Base-by-base conservation (phyloP, 169 alveolate genomes). In the Plasmodium vinckei region DNA sequence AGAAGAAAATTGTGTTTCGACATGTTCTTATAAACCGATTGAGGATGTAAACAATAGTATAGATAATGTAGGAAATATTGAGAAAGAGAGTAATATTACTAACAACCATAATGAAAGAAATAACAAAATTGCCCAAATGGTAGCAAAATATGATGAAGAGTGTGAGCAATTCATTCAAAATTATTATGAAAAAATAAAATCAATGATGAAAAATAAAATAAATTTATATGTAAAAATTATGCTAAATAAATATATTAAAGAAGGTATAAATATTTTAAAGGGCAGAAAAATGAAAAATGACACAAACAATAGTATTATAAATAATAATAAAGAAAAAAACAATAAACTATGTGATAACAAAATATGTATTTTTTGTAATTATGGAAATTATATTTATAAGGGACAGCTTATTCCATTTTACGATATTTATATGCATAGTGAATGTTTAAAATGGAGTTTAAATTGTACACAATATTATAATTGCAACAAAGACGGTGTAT, bases 381-480 rank as follows among this genome's bases (percentile, higher is more conserved):
- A 61, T 47, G 82, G 84, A 13, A 56, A 79, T 60, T 79, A 79
- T 47, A 12, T 89, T 60, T 72, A 86, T 61, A 72, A 93, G 39
- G 95, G 95, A 60, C 71, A 86, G 23, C 42, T 92, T 71, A 47
- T 92, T 4, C 95, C 95, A n/a, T 92, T 92, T 89, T 87, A 93
- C 51, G 91, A 92, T 69, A 89, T 92, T 9, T 89, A 60, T 77
- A 63, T 92, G 21, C 95, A 92, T 53, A 87, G 92, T 54, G 95
- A 92, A 53, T 92, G 95, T 56, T 49, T 92, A 51, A 91, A 89
- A 27, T 92, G 95, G 95, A 89, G 94, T n/a, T 56, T 92, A 75
- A 89, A 88, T 53, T 87, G 92, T 56, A 88, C 69, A 6, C 92
- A 92, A 47, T 87, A 63, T 63, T 87, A 92, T 23, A 86, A 87